Conservation (phyloP, 768 basidiomycete species). For the Clathrus columnatus region DNA sequence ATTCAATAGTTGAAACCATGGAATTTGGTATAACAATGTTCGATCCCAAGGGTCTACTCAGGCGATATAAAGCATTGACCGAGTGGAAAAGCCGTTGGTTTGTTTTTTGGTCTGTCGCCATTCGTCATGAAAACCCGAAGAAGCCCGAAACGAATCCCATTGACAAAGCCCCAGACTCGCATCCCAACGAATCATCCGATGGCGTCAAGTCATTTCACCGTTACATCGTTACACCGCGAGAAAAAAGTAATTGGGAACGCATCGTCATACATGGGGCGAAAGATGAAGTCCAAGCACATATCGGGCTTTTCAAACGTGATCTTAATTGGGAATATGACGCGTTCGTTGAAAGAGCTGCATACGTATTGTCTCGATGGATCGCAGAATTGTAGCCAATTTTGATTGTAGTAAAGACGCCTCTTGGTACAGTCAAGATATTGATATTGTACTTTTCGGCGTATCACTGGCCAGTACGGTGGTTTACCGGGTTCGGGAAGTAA, state of each 20-base stretch:
- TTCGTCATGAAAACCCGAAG: too few relatives aligned
- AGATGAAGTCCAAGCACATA: slow-evolving; percentile 51
- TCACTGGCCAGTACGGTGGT: too few relatives aligned
- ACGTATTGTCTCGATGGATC: slow-evolving; percentile 32
- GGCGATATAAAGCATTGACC: slow-evolving; percentile 40
- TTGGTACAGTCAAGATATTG: too few relatives aligned
- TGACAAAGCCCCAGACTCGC: too few relatives aligned
- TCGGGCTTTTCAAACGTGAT: slow-evolving; percentile 41
- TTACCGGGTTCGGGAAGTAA: too few relatives aligned
- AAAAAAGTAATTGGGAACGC: too few relatives aligned
- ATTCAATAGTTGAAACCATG: slow-evolving; percentile 45
- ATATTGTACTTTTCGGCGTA: too few relatives aligned
- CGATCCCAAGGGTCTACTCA: slow-evolving; percentile 40
- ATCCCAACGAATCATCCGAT: slow-evolving; percentile 30
- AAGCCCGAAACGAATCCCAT: too few relatives aligned
- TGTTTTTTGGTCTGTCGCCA: slow-evolving; percentile 55
- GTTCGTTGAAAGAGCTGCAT: slow-evolving; percentile 37
- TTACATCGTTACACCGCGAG: too few relatives aligned
- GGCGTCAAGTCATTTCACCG: slow-evolving; percentile 39
- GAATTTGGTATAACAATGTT: slow-evolving; percentile 55
- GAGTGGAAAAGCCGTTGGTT: slow-evolving; percentile 45
- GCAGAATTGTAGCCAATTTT: too few relatives aligned
- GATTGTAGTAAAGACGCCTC: too few relatives aligned
- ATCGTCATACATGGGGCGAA: slow-evolving; percentile 41
- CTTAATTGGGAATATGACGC: slow-evolving; percentile 44